Conservation (phyloP, 106 monocot genomes). For the Apostasia ramifera region DNA sequence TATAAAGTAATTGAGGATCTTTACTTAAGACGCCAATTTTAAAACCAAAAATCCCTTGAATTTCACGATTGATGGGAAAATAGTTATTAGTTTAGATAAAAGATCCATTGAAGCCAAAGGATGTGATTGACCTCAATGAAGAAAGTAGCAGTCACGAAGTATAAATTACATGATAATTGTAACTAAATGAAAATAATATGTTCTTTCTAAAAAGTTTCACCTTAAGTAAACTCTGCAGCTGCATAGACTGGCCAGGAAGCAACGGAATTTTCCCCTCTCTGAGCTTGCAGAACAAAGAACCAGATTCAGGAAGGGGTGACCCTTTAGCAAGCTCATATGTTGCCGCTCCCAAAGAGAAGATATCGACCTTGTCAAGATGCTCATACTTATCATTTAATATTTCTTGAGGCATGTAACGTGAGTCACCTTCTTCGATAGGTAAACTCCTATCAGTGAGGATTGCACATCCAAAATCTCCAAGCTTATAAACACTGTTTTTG, state of each 20-base stretch:
- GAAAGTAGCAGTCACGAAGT: neutral
- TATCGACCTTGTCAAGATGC: slow-evolving; percentile 88
- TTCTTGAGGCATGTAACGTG: slow-evolving; percentile 92
- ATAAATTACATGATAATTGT: neutral
- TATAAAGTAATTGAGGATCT: neutral
- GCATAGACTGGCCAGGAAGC: slow-evolving; percentile 77
- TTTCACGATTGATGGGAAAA: too few relatives aligned
- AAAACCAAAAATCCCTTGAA: too few relatives aligned
- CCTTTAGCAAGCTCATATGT: slow-evolving; percentile 84
- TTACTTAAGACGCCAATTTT: too few relatives aligned
- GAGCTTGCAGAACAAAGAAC: slow-evolving; percentile 66
- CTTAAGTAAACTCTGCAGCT: slow-evolving; percentile 76
- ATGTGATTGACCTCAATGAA: neutral
- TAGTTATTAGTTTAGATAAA: too few relatives aligned
- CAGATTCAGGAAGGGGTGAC: slow-evolving; percentile 71
- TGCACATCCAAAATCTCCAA: slow-evolving; percentile 97
- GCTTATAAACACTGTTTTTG: slow-evolving; percentile 68
- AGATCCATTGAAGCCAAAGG: too few relatives aligned
- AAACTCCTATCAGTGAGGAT: slow-evolving; percentile 66
- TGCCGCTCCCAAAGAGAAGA: slow-evolving; percentile 83
- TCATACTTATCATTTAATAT: slow-evolving; percentile 85
- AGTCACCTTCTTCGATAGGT: slow-evolving; percentile 87
- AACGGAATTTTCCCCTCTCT: slow-evolving; percentile 83
- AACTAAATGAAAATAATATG: too few relatives aligned
- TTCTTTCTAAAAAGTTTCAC: slow-evolving; percentile 19